Evolutionary conservation across 1,284 basidiomycete genomes (phyloP), one percentile per base, ranked within the genome.

Genomic region (Austroboletus novae-zelandiae): DNA sequence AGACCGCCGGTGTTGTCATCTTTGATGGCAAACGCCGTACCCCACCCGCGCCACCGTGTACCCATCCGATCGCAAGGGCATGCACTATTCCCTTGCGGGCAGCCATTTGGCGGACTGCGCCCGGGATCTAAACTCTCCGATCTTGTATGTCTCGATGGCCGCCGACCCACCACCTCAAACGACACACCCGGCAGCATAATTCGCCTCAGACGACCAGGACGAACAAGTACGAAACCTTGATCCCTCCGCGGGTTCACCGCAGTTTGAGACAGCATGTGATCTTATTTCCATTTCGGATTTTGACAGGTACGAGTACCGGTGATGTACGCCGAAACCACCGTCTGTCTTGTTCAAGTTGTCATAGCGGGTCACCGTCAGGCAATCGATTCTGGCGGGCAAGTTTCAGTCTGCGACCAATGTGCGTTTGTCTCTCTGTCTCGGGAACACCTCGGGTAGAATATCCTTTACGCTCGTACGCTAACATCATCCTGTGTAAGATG

Each of bases 231-330:
- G 30, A 53, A 45, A 50, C 18, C 37, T 54, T 37, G 25, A 17
- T 39, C 50, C 42, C 61, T 67, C 65, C 61, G 61, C 65, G 61
- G 63, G 37, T 43, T 54, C 49, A 48, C 53, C 56, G 62, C 58
- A 43, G 51, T 57, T 57, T 60, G 53, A 55, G 54, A 49, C 47
- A 40, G 43, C 45, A 31, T 37, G 40, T 37, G 41, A 29, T 59
- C 52, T 43, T 43, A 29, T 53, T 27, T 45, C 57, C 43, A 27
- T 53, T 30, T 47, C 57, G 50, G 55, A 49, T 51, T 45, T 47
- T 45, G 27, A 47, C 50, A 59, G 20, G 36, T 40, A 20, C 36
- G 15, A 18, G 36, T 17, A 25, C 14, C 34, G 30, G 32, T n/a
- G 3, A 40, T 20, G 37, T 20, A 17, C 34, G 34, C 31, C 42